phyloP scores from a whole-genome alignment of 2,329 filamentous ascomycete species.

The Fusarium siculi region DNA sequence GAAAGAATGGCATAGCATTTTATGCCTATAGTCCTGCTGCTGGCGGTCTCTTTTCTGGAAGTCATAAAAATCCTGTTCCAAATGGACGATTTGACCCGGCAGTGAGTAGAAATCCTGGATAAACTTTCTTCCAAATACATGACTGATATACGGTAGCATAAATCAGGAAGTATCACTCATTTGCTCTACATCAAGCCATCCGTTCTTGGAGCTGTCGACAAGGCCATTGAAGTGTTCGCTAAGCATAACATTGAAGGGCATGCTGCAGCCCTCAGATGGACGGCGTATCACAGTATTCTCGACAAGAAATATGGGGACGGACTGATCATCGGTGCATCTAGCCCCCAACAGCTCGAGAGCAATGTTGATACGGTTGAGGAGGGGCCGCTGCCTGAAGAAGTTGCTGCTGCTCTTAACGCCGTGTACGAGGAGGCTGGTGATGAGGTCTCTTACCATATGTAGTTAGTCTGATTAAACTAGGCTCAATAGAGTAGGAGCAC shows the following conservation, averaged over 20 bases:
- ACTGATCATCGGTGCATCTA: slow-evolving; percentile 51
- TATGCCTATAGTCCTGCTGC: slow-evolving; percentile 52
- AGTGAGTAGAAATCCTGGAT: slow-evolving; percentile 15
- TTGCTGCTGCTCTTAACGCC: slow-evolving; percentile 42
- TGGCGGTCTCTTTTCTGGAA: slow-evolving; percentile 42
- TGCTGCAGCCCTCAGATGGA: slow-evolving; percentile 56
- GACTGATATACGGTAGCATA: neutral
- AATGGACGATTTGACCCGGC: slow-evolving; percentile 40
- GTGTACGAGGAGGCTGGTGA: slow-evolving; percentile 32
- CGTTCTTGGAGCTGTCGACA: slow-evolving; percentile 43
- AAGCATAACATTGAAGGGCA: slow-evolving; percentile 52
- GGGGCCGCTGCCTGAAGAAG: slow-evolving; percentile 54
- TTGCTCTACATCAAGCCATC: slow-evolving; percentile 43
- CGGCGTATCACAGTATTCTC: slow-evolving; percentile 50
- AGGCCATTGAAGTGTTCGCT: slow-evolving; percentile 40
- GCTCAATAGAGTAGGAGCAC: slow-evolving; percentile 17
- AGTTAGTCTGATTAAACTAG: neutral
- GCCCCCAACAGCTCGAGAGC: slow-evolving; percentile 47
- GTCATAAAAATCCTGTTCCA: slow-evolving; percentile 28
- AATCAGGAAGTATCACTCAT: slow-evolving; percentile 40
- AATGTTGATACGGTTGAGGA: slow-evolving; percentile 51
- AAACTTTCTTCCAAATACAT: fast-evolving
- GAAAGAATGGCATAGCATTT: slow-evolving; percentile 55
- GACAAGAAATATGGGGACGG: slow-evolving; percentile 47
- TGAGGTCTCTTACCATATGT: slow-evolving; percentile 33